Evolutionary conservation across 768 basidiomycete genomes (phyloP).

Genomic region (Phaffia australis): DNA sequence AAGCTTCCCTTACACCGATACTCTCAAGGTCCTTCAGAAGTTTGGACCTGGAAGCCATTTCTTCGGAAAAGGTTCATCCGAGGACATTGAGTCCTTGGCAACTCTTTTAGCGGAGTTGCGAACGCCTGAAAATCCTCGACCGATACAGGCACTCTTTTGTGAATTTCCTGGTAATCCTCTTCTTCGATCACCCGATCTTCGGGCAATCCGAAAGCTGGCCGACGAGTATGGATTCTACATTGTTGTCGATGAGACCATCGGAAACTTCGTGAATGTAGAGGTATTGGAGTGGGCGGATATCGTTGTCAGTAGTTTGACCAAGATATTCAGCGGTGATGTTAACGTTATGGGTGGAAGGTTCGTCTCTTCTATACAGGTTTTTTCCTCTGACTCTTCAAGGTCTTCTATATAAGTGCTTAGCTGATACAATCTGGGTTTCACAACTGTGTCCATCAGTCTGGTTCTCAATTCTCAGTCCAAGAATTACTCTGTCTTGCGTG

Average conservation of each 20-base stretch:
- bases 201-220: slow-evolving; percentile 61
- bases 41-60: slow-evolving; percentile 94
- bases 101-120: slow-evolving; percentile 43
- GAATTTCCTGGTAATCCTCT: slow-evolving; percentile 96
- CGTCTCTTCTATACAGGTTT: slow-evolving; percentile 29
- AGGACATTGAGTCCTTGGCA: slow-evolving; percentile 64
- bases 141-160: slow-evolving; percentile 69
- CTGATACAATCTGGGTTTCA: background rate
- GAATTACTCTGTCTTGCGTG: slow-evolving; percentile 58
- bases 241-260: slow-evolving; percentile 87
- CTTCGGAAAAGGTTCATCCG: slow-evolving; percentile 65
- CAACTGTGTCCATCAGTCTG: slow-evolving; percentile 47
- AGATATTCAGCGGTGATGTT: slow-evolving; percentile 85
- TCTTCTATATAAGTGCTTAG: background rate
- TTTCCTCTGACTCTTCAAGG: background rate
- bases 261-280: slow-evolving; percentile 87
- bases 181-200: slow-evolving; percentile 68
- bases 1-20: slow-evolving; percentile 92
- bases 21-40: slow-evolving; percentile 83
- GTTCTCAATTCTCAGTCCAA: slow-evolving; percentile 70
- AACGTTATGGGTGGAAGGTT: slow-evolving; percentile 99
- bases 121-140: slow-evolving; percentile 39
- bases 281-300: slow-evolving; percentile 77
- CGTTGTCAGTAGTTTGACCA: slow-evolving; percentile 80
- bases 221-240: slow-evolving; percentile 80